Evolutionary conservation across 228 moss, liverwort and hornwort species (phyloP), one percentile per base, ranked within the genome.

Genomic region (Sphagnum magellanicum): DNA sequence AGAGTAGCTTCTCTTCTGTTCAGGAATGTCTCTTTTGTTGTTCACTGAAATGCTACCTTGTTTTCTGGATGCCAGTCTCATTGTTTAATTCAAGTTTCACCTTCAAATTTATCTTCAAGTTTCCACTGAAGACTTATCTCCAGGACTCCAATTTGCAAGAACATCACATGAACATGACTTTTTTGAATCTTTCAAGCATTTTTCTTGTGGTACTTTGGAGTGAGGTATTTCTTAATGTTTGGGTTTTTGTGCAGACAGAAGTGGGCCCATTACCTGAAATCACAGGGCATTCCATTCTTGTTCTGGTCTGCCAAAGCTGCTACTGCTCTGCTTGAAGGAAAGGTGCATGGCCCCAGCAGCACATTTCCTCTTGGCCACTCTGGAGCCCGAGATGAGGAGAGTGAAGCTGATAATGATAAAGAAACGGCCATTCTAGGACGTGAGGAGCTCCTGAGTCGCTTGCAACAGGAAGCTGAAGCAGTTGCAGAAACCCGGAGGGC

Each of bases 231-330:
- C 32, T 32, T 3, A 32, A 32, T 32, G 32, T 3, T 32, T 32
- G 32, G 32, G 32, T 32, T 32, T 32, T 32, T 32, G 32, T 70
- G 60, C 81, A 84, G 84, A 68, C 64, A 52, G 58, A 68, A 75
- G 51, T 86, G 85, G 85, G 85, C 85, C 10, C 1, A 13, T 7
- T 86, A 86, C 49, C 72, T 86, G 6, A 70, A 68, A 49, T 70
- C 79, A n/a, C 69, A 79, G 74, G 82, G 70, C 1, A 58, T 86
- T 52, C 65, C 79, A 1, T 86, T 71, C 67, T 16, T 81, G 60
- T 86, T 86, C 68, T 86, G 85, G 85, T 86, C 85, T n/a, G 85
- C 85, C 6, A 86, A 86, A 52, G 70, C 52, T 59, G 85, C 85
- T 12, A 74, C 85, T 4, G 75, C 78, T 48, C 62, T 76, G 53